These are phyloP conservation scores for Sarocladiaceae sp. DNA, from an alignment of 2,329 filamentous ascomycete species.

Conservation along the genomic window DNA sequence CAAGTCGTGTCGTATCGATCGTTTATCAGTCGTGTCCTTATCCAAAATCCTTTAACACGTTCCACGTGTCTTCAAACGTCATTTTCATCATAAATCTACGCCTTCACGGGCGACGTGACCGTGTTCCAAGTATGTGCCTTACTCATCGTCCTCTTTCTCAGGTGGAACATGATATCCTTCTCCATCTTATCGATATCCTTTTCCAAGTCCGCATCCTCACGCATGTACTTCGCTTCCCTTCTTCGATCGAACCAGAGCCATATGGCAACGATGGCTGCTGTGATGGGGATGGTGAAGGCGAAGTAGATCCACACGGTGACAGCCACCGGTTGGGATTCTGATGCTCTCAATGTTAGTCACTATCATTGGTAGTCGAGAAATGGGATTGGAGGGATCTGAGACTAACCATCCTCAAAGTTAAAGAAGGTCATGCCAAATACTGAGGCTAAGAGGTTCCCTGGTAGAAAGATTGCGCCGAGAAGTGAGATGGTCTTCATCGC, in stretches of 20 bases:
- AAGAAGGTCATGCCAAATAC: slow-evolving; percentile 64
- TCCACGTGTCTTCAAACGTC: no score
- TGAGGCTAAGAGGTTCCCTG: slow-evolving; percentile 56
- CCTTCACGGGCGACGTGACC: slow-evolving; percentile 22
- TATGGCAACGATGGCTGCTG: slow-evolving; percentile 44
- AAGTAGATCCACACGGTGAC: slow-evolving; percentile 57
- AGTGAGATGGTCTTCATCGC: slow-evolving; percentile 61
- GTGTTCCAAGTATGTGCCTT: slow-evolving; percentile 50
- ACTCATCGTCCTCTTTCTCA: slow-evolving; percentile 51
- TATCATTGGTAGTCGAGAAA: background rate
- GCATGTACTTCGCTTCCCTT: slow-evolving; percentile 40
- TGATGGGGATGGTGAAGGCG: slow-evolving; percentile 52
- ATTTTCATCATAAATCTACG: no score
- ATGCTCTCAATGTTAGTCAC: background rate
- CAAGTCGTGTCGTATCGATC: no score
- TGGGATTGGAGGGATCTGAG: background rate
- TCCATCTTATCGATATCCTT: slow-evolving; percentile 51
- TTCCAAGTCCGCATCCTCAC: slow-evolving; percentile 47
- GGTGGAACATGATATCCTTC: slow-evolving; percentile 47
- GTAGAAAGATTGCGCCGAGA: slow-evolving; percentile 56
- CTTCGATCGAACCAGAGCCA: slow-evolving; percentile 49
- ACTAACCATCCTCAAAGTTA: slow-evolving; percentile 41
- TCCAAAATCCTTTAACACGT: no score
- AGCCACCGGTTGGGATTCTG: slow-evolving; percentile 37
- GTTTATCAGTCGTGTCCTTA: no score